A percentile compares a stretch with the other conserved stretches of the same genome.
Evolutionary conservation across 2,329 filamentous ascomycete species (phyloP).

Genomic region (Fusarium sp.): DNA sequence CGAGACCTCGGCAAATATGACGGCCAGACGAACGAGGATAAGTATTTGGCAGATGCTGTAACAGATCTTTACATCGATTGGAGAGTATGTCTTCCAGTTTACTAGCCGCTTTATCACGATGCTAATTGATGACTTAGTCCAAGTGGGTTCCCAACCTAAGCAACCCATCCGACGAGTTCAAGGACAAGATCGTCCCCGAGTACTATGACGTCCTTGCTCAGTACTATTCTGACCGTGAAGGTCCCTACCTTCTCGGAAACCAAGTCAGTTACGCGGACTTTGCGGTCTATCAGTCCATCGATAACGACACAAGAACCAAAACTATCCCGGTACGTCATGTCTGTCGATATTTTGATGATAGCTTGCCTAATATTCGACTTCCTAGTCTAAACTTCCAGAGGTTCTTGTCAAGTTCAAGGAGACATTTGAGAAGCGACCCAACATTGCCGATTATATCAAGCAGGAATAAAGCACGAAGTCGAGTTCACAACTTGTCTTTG

Average conservation of each 20-base stretch:
- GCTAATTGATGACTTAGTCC: background rate
- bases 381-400: constrained; percentile 15
- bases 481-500: background rate
- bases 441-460: constrained; percentile 37
- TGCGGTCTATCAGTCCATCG: constrained; percentile 32
- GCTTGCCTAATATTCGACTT: fast-evolving
- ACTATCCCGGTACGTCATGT: constrained; percentile 8
- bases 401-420: constrained; percentile 31
- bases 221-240: constrained; percentile 35
- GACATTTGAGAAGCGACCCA: constrained; percentile 16
- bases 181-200: constrained; percentile 23
- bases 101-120: fast-evolving
- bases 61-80: constrained; percentile 30
- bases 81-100: background rate
- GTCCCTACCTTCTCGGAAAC: constrained; percentile 29
- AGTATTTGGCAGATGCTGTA: constrained; percentile 28
- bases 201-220: constrained; percentile 23
- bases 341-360: fast-evolving
- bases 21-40: constrained; percentile 22
- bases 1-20: constrained; percentile 37
- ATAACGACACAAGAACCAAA: constrained; percentile 32
- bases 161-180: constrained; percentile 23
- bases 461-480: background rate
- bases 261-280: constrained; percentile 34
- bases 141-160: constrained; percentile 17